These are phyloP conservation scores for Maudiozyma serrabonitensis DNA, from an alignment of 805 yeast genomes.

Conservation along the genomic window DNA sequence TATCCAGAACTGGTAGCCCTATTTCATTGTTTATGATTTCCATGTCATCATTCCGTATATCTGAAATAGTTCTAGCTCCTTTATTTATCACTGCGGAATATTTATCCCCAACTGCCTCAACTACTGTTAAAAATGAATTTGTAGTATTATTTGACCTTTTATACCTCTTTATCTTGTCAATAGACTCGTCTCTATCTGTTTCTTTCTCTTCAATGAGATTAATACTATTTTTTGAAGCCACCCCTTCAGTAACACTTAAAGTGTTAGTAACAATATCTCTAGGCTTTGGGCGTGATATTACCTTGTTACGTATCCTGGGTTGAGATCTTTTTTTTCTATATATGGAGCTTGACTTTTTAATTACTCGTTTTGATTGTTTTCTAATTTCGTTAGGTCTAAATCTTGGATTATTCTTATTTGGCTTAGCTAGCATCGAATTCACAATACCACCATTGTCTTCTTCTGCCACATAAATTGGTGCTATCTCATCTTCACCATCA, in stretches of 20 bases:
- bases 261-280: background rate
- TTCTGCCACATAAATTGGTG: background rate
- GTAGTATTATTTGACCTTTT: constrained; percentile 8
- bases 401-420: background rate
- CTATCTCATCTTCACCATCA: background rate
- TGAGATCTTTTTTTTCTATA: background rate
- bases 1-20: constrained; percentile 7
- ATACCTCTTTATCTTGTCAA: background rate
- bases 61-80: background rate
- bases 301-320: background rate
- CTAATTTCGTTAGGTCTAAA: too few species aligned
- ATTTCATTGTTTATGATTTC: background rate
- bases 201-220: background rate
- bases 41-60: background rate
- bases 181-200: background rate
- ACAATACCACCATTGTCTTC: background rate
- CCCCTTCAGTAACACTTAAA: background rate
- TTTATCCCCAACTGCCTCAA: constrained; percentile 18
- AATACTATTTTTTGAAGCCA: background rate
- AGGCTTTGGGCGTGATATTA: background rate
- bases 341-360: background rate
- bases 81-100: constrained; percentile 9
- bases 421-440: background rate
- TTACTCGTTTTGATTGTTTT: too few species aligned
- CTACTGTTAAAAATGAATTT: constrained; percentile 19